Conservation (phyloP, 2,329 filamentous ascomycete species). For the Aspergillus phoenicis region DNA sequence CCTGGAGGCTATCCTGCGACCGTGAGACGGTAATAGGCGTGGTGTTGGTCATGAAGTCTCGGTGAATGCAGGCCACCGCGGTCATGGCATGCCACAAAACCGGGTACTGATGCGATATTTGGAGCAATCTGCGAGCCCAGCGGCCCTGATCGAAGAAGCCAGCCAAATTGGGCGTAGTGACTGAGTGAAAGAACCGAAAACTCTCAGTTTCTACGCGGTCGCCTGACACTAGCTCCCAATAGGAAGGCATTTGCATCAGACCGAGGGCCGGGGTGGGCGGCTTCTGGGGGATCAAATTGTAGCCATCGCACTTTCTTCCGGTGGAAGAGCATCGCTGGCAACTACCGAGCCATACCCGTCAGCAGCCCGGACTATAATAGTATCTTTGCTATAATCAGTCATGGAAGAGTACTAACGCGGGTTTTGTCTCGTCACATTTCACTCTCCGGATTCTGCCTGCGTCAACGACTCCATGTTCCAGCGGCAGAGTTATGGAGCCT, state of each 20-base stretch:
- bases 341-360: not conserved
- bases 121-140: not conserved
- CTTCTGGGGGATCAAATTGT: not conserved
- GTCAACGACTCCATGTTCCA: not conserved
- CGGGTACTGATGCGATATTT: conserved; percentile 7
- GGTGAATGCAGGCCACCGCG: conserved; percentile 9
- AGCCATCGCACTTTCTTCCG: conserved; percentile 10
- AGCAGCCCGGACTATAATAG: not conserved
- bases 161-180: not conserved
- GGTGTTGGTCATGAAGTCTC: not conserved
- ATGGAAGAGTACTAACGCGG: not conserved
- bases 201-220: not conserved
- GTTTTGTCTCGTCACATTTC: conserved; percentile 11
- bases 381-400: too few relatives aligned
- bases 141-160: conserved; percentile 2
- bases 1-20: not conserved
- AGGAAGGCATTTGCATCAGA: not conserved
- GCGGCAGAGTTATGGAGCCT: not conserved
- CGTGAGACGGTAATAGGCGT: not conserved
- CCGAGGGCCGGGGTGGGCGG: not conserved
- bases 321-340: conserved; percentile 8
- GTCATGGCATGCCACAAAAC: conserved; percentile 10
- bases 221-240: not conserved
- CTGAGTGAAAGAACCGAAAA: conserved; percentile 4
- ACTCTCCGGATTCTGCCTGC: not conserved